Conservation (phyloP, 1,139 yeast genomes). For the Saccharomyces hybrid region DNA sequence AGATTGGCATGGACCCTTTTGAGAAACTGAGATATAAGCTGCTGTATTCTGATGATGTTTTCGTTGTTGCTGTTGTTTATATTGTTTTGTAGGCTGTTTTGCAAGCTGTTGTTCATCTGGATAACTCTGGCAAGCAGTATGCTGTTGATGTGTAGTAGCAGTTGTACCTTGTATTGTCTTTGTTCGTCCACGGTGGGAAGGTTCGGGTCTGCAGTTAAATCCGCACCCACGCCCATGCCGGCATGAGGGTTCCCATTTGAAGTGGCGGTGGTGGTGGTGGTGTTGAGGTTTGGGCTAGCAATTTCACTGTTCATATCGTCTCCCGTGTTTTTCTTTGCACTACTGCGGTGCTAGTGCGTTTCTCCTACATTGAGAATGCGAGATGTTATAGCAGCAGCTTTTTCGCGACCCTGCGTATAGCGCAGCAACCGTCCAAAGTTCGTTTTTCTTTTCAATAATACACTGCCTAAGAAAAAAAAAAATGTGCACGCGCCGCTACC, state of each 20-base stretch:
- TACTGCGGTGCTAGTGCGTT: too few species aligned
- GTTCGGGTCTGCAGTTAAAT: neutral
- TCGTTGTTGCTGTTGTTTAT: constrained; percentile 8
- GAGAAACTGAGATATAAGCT: constrained; percentile 23
- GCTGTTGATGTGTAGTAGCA: constrained; percentile 31
- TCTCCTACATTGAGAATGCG: too few species aligned
- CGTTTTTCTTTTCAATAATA: too few species aligned
- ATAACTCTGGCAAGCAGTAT: constrained; percentile 25
- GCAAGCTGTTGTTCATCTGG: constrained; percentile 17
- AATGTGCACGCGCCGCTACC: too few species aligned
- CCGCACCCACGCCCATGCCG: neutral
- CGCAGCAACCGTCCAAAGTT: too few species aligned
- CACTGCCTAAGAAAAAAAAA: too few species aligned
- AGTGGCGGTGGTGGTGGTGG: neutral
- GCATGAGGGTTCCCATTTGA: neutral
- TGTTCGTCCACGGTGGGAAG: constrained; percentile 15
- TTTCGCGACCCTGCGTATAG: too few species aligned
- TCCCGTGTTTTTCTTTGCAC: too few species aligned
- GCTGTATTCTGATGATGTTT: constrained; percentile 9
- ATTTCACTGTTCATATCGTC: neutral
- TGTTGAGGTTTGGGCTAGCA: neutral
- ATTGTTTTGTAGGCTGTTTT: constrained; percentile 8
- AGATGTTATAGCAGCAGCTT: too few species aligned
- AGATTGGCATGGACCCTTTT: constrained; percentile 31
- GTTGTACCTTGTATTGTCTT: constrained; percentile 29